Conservation (phyloP, 306 rosid species). For the Casuarina glauca region DNA sequence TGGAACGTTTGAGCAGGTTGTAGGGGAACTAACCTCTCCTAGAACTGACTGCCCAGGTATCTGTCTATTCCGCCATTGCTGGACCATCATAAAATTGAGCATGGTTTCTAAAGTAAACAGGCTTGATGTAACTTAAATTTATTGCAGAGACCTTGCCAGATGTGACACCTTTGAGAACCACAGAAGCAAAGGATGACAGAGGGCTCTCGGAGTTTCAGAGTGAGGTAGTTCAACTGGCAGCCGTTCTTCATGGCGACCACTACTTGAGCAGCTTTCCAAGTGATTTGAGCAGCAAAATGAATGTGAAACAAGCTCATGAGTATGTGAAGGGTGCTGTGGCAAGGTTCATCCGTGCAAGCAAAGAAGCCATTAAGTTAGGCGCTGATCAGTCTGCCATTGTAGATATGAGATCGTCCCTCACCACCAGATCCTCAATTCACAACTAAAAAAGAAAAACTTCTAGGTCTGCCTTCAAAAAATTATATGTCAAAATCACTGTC, state of each 20-base stretch:
- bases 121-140: neutral
- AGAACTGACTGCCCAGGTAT: slow-evolving; percentile 97
- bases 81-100: neutral
- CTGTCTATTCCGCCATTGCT: neutral
- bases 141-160: slow-evolving; percentile 82
- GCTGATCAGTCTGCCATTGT: slow-evolving; percentile 91
- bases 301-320: slow-evolving; percentile 73
- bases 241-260: slow-evolving; percentile 90
- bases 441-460: slow-evolving; percentile 29
- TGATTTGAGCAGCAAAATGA: slow-evolving; percentile 87
- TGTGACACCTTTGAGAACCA: slow-evolving; percentile 69
- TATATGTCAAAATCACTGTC: slow-evolving; percentile 2
- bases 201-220: slow-evolving; percentile 81
- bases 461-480: neutral
- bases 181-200: slow-evolving; percentile 65
- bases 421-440: slow-evolving; percentile 77
- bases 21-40: slow-evolving; percentile 68
- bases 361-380: slow-evolving; percentile 89
- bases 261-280: slow-evolving; percentile 88
- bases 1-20: slow-evolving; percentile 83
- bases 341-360: slow-evolving; percentile 91
- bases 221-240: slow-evolving; percentile 91
- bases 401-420: slow-evolving; percentile 98
- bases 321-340: slow-evolving; percentile 82
- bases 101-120: neutral